A percentile compares a stretch with the other conserved stretches of the same genome.
phyloP scores from a whole-genome alignment of 2,329 filamentous ascomycete species.

The Podosphaera xanthii region DNA sequence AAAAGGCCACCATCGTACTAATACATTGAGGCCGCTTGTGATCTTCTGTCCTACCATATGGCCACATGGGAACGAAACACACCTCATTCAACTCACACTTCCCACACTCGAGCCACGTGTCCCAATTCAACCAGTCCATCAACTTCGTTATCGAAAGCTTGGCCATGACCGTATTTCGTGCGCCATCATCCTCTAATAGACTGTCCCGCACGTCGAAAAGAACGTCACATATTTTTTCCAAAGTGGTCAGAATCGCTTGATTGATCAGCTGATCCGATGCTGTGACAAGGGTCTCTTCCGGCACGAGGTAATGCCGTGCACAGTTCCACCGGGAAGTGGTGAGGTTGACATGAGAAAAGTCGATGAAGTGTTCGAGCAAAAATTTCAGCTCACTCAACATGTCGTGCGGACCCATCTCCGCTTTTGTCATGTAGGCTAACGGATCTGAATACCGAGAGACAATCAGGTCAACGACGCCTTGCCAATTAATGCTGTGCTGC shows the following conservation, averaged over 20 bases:
- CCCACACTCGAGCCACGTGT: conserved; percentile 31
- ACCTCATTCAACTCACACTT: conserved; percentile 29
- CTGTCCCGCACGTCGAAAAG: no score
- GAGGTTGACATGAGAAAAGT: conserved; percentile 19
- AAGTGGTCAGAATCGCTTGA: no score
- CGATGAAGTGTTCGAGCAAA: conserved; percentile 22
- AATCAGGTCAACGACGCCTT: conserved; percentile 41
- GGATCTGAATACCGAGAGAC: conserved; percentile 35
- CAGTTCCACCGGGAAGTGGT: conserved; percentile 19
- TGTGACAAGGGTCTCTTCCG: no score
- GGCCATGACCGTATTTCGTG: neutral
- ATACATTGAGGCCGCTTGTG: conserved; percentile 25
- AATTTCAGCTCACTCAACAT: conserved; percentile 19
- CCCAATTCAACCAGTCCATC: conserved; percentile 21
- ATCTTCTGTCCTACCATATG: conserved; percentile 29
- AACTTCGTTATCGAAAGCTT: neutral
- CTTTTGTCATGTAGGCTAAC: conserved; percentile 17
- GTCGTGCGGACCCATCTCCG: conserved; percentile 3
- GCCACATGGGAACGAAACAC: conserved; percentile 40
- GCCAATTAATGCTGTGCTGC: conserved; percentile 26
- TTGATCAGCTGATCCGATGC: no score
- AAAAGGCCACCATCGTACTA: no score
- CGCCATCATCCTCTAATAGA: no score
- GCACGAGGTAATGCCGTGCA: conserved; percentile 21
- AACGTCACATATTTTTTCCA: no score